phyloP scores from a whole-genome alignment of 352 stramenopile species.

The Globisporangium alternatum region DNA sequence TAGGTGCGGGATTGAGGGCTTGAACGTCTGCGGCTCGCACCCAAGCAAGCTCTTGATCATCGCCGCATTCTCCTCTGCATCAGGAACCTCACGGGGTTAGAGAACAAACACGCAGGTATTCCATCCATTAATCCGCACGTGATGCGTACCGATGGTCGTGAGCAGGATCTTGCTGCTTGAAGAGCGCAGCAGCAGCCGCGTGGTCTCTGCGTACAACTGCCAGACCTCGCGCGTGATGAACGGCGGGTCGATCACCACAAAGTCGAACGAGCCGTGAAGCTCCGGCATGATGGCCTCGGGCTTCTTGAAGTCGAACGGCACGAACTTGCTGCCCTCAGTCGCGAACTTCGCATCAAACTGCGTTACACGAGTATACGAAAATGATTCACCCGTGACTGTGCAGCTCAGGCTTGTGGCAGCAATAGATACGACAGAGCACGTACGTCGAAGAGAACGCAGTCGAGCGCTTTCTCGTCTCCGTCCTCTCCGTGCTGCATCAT shows the following conservation, averaged over 20 bases:
- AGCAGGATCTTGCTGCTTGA: constrained; percentile 75
- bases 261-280: constrained; percentile 77
- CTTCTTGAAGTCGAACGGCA: constrained; percentile 91
- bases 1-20: constrained; percentile 91
- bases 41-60: constrained; percentile 87
- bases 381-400: background rate
- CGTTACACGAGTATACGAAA: background rate
- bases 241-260: constrained; percentile 92
- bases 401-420: background rate
- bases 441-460: constrained; percentile 90
- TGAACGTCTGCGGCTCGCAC: constrained; percentile 65
- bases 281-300: constrained; percentile 58
- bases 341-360: constrained; percentile 87
- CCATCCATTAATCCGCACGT: no score
- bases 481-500: background rate
- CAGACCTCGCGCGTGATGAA: constrained; percentile 95
- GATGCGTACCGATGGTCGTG: constrained; percentile 82
- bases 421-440: constrained; percentile 19
- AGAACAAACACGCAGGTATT: background rate
- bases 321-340: constrained; percentile 53
- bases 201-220: constrained; percentile 80
- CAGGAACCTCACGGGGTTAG: background rate
- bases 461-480: constrained; percentile 17
- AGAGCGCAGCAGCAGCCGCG: constrained; percentile 56
- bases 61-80: constrained; percentile 79